A percentile compares a stretch with the other conserved stretches of the same genome.
Conservation (phyloP, 768 basidiomycete genomes). For the Ramaria rubella region DNA sequence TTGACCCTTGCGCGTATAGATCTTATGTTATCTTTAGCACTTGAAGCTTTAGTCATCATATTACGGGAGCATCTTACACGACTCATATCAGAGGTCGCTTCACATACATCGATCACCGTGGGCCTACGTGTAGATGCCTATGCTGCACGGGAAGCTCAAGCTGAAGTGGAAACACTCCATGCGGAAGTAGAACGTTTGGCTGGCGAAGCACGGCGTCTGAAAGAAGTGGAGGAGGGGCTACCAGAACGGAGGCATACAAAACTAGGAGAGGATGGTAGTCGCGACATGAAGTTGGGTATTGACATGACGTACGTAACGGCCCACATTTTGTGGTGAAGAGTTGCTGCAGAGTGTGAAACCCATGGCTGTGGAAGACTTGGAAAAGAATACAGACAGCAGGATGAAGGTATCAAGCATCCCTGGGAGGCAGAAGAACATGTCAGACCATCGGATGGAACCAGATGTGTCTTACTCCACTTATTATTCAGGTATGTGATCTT, state of each 20-base stretch:
- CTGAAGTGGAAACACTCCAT: slow-evolving; percentile 61
- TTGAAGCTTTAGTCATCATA: slow-evolving; percentile 71
- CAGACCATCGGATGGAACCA: slow-evolving; percentile 10
- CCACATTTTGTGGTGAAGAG: slow-evolving; percentile 7
- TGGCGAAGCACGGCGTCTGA: slow-evolving; percentile 80
- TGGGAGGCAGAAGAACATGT: neutral
- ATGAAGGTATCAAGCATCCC: slow-evolving; percentile 17
- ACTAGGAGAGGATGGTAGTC: slow-evolving; percentile 27
- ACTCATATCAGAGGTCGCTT: slow-evolving; percentile 68
- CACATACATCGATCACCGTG: slow-evolving; percentile 24
- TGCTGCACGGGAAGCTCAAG: slow-evolving; percentile 50
- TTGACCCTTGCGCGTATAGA: no score
- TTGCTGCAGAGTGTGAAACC: slow-evolving; percentile 11
- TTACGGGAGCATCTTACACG: slow-evolving; percentile 71
- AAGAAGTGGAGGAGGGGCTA: slow-evolving; percentile 79
- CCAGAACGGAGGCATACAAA: slow-evolving; percentile 58
- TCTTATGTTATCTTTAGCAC: no score
- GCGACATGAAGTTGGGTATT: slow-evolving; percentile 11
- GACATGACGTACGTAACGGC: slow-evolving; percentile 2
- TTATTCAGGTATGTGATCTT: slow-evolving; percentile 72
- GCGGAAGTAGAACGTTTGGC: slow-evolving; percentile 76
- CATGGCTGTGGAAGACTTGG: neutral
- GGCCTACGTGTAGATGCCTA: slow-evolving; percentile 40
- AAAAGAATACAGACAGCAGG: slow-evolving; percentile 19
- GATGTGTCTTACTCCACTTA: slow-evolving; percentile 69